Percentiles rank a stretch among this genome's conserved stretches.
Evolutionary conservation across 2,329 filamentous ascomycete genomes (phyloP).

Genomic region (Penicillium brasilianum): DNA sequence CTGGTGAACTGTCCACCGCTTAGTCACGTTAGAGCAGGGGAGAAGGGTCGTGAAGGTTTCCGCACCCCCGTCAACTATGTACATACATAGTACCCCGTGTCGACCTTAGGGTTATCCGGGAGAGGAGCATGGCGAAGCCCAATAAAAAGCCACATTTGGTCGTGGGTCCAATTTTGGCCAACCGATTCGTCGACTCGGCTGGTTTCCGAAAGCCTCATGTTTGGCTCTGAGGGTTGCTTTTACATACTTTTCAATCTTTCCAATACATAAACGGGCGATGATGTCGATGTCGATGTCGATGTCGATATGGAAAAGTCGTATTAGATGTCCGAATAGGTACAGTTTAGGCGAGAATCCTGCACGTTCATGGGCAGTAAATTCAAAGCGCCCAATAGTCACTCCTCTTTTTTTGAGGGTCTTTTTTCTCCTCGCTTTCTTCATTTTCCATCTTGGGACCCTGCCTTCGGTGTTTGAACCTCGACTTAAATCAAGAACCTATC

Average conservation of each 20-base stretch:
- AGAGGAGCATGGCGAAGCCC: conserved; percentile 4
- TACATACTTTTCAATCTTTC: not conserved
- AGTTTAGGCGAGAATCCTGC: not conserved
- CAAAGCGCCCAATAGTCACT: not conserved
- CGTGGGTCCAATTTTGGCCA: conserved; percentile 19
- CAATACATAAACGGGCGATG: not conserved
- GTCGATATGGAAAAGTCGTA: not conserved
- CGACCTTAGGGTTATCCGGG: not conserved
- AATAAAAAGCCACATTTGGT: conserved; percentile 10
- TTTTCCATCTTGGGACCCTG: not conserved
- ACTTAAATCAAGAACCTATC: not conserved
- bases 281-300: not conserved
- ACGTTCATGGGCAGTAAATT: not conserved
- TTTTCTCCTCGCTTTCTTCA: not conserved
- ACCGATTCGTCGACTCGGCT: conserved; percentile 25
- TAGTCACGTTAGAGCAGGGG: not conserved
- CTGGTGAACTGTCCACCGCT: not conserved
- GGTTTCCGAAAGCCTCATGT: conserved; percentile 20
- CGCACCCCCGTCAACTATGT: no score
- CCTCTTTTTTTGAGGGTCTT: not conserved
- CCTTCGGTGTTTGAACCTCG: not conserved
- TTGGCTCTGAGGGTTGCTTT: conserved; percentile 1
- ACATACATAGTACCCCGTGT: not conserved
- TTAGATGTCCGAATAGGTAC: not conserved
- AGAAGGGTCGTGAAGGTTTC: no score